Evolutionary conservation across 768 basidiomycete genomes (phyloP), one percentile per base, ranked within the genome.

Genomic region (Trametes sanguinea): DNA sequence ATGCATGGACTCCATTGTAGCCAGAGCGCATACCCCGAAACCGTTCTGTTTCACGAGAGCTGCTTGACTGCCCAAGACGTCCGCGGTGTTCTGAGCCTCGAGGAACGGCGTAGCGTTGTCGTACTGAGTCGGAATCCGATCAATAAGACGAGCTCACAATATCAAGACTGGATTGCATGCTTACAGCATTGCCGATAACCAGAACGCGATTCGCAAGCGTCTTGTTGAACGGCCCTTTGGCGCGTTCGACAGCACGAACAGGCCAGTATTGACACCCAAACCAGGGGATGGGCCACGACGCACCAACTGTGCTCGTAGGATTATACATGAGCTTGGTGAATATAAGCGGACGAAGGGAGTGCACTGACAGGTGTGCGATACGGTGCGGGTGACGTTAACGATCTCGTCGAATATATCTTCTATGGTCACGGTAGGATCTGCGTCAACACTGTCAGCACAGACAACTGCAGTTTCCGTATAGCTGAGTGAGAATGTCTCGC

Each of bases 191-290:
- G 9, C 65, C 67, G 27, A 68, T 64, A 4, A 69, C 54, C 11
- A 69, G 55, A 4, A 68, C 55, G n/a, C 47, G 57, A 32, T 69
- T 66, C 29, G 57, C 58, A 29, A 68, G 54, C 43, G 64, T 66
- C 16, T 44, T 30, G 47, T 69, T 68, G 59, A 63, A 69, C 14
- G 68, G 68, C 0, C 68, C 68, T 32, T 65, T 57, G 60, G 60
- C 68, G 32, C 68, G 56, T 51, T 69, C 68, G 6, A 63, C 59
- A 11, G 63, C 65, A 14, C 67, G 65, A 1, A 60, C 55, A 27
- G 62, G 58, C 67, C 63, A 66, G 32, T 54, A 48, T 2, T 43
- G 44, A 55, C 67, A 66, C n/a, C 52, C 46, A 29, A 54, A 16
- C 60, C 54, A 57, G 1, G 64, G 60, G 40, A 61, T 39, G 17